Evolutionary conservation across 108 stramenopile species (phyloP).

Genomic region (Cyclostephanos invisitatus): DNA sequence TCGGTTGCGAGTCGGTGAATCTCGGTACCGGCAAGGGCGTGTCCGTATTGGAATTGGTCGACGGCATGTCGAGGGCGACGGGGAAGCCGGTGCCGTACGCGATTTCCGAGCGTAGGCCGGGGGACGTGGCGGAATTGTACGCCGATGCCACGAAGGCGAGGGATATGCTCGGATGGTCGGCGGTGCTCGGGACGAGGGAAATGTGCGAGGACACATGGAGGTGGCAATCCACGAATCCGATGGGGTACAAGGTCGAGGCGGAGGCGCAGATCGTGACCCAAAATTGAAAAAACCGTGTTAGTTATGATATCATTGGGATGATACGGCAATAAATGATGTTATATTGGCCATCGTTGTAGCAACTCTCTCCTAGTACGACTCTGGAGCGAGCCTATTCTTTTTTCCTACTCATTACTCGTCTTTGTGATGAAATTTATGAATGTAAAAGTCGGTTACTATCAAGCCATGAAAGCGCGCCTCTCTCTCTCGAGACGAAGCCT

Average conservation of each 20-base stretch:
- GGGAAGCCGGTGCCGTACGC: conserved; percentile 88
- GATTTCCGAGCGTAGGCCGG: conserved; percentile 87
- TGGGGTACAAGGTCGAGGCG: conserved; percentile 76
- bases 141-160: conserved; percentile 88
- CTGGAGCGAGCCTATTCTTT: no score
- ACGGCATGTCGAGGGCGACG: conserved; percentile 90
- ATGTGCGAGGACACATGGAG: conserved; percentile 98
- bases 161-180: conserved; percentile 89
- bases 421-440: no score
- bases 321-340: no score
- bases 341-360: no score
- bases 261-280: conserved; percentile 38
- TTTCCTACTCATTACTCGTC: no score
- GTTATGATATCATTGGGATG: no score
- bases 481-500: no score
- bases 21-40: conserved; percentile 95
- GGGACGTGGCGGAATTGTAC: conserved; percentile 94
- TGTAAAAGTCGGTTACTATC: no score
- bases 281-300: conserved; percentile 4
- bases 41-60: conserved; percentile 93
- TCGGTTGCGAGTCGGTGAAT: conserved; percentile 91
- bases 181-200: conserved; percentile 82
- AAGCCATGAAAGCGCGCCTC: no score
- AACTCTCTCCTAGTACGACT: no score
- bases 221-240: conserved; percentile 97